Evolutionary conservation across 2,329 filamentous ascomycete genomes (phyloP).

Genomic region (Iodosphaeria phyllophila): DNA sequence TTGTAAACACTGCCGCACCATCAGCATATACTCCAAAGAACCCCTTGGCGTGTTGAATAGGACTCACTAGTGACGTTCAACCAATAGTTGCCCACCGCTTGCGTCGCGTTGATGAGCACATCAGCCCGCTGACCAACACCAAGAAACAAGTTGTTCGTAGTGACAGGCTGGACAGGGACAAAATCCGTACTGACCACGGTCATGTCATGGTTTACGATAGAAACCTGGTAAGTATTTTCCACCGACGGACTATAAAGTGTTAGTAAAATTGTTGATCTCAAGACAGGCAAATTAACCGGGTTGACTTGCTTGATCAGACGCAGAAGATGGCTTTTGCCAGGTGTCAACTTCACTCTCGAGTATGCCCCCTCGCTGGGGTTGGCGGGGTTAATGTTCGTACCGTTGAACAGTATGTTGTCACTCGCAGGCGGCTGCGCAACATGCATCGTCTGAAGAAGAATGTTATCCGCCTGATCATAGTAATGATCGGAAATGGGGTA

Average conservation of each 20-base stretch:
- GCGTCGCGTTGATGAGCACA: constrained; percentile 23
- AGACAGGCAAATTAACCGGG: no score
- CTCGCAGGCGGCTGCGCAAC: constrained; percentile 11
- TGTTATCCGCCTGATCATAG: constrained; percentile 14
- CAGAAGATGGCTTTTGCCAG: constrained; percentile 28
- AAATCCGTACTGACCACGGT: constrained; percentile 32
- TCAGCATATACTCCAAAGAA: neutral
- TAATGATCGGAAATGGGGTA: constrained; percentile 32
- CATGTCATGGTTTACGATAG: constrained; percentile 27
- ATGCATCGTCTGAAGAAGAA: constrained; percentile 3
- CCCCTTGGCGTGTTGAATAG: neutral
- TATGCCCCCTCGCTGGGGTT: constrained; percentile 12
- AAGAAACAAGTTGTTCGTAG: constrained; percentile 27
- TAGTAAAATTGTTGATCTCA: no score
- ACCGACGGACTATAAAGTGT: no score
- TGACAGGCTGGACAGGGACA: constrained; percentile 28
- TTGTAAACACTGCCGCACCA: neutral
- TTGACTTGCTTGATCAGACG: constrained; percentile 33
- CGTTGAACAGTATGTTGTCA: constrained; percentile 26
- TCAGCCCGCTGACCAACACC: constrained; percentile 28
- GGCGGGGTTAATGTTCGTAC: constrained; percentile 16
- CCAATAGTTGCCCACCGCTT: constrained; percentile 20
- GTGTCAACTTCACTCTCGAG: constrained; percentile 15
- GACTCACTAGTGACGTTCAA: constrained; percentile 16
- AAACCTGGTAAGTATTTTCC: constrained; percentile 27